These are phyloP conservation scores for Colletotrichum liriopes DNA, from an alignment of 2,329 filamentous ascomycete genomes.

Conservation along the genomic window DNA sequence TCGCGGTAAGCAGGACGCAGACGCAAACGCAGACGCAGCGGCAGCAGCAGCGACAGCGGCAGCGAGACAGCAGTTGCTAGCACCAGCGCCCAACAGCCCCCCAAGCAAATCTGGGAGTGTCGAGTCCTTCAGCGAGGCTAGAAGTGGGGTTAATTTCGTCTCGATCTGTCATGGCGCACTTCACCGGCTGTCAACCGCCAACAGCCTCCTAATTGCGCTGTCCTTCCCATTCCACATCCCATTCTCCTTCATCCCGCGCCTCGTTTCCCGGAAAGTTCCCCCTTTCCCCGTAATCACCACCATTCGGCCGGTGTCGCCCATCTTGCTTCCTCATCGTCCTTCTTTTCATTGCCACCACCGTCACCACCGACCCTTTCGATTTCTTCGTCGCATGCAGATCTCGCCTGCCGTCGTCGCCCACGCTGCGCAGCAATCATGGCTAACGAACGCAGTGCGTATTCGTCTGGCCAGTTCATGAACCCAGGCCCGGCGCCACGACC, in stretches of 20 bases:
- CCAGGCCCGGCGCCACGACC: constrained; percentile 94
- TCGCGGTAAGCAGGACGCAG: neutral
- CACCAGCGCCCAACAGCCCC: constrained; percentile 1
- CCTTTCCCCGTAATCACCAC: constrained; percentile 5
- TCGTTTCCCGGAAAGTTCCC: constrained; percentile 25
- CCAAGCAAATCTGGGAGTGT: constrained; percentile 8
- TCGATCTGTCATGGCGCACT: constrained; percentile 42
- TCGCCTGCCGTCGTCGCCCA: constrained; percentile 25
- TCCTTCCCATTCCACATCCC: constrained; percentile 40
- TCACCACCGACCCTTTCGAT: constrained; percentile 3
- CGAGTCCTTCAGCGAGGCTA: constrained; percentile 44
- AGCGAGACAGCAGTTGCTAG: neutral
- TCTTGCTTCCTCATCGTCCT: neutral
- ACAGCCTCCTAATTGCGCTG: constrained; percentile 40
- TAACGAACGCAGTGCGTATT: constrained; percentile 66
- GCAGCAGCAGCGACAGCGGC: neutral
- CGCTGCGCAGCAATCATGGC: constrained; percentile 46
- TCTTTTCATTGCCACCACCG: constrained; percentile 26
- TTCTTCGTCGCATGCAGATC: constrained; percentile 38
- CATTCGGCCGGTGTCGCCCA: constrained; percentile 11
- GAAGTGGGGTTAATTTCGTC: constrained; percentile 46
- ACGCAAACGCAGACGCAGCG: neutral
- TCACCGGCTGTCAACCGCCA: constrained; percentile 41
- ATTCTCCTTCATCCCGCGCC: constrained; percentile 20
- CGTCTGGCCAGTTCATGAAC: constrained; percentile 88